Percentiles rank a stretch among this genome's conserved stretches.
Evolutionary conservation across 106 monocot species (phyloP).

Genomic region (Allium cepa): DNA sequence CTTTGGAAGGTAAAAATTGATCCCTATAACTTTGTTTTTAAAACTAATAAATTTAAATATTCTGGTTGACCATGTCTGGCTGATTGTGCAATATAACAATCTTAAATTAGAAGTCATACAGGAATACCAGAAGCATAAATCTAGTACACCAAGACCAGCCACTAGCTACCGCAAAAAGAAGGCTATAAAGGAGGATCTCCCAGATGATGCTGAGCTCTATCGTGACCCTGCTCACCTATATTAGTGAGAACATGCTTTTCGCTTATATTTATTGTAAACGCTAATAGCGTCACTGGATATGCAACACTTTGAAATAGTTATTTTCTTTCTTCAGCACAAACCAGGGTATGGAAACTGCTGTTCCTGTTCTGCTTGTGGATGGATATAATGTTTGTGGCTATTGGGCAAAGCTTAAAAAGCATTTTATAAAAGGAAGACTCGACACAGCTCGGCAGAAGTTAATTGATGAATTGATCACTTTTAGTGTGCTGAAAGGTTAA

Average conservation of each 20-base stretch:
- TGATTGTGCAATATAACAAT: no score
- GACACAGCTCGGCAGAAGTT: constrained; percentile 82
- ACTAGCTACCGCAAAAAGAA: constrained; percentile 96
- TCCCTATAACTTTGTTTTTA: neutral
- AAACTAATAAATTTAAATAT: no score
- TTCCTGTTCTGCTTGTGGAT: constrained; percentile 90
- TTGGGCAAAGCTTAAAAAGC: constrained; percentile 89
- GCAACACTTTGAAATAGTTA: constrained; percentile 11
- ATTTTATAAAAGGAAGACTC: constrained; percentile 84
- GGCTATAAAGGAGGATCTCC: constrained; percentile 61
- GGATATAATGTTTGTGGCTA: constrained; percentile 98
- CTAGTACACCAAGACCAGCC: constrained; percentile 46
- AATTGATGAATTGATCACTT: constrained; percentile 74
- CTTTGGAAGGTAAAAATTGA: constrained; percentile 48
- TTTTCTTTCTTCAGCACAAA: constrained; percentile 58
- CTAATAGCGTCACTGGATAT: neutral
- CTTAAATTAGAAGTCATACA: constrained; percentile 18
- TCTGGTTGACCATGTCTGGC: no score
- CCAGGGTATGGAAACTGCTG: constrained; percentile 61
- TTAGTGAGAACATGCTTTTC: constrained; percentile 42
- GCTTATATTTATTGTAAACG: constrained; percentile 15
- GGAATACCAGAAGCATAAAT: constrained; percentile 62
- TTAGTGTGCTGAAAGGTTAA: constrained; percentile 72
- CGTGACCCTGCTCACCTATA: constrained; percentile 63
- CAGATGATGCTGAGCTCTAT: constrained; percentile 63